A percentile compares a stretch with the other conserved stretches of the same genome.
phyloP scores from a whole-genome alignment of 208 protist genomes.

The Leishmania martiniquensis region DNA sequence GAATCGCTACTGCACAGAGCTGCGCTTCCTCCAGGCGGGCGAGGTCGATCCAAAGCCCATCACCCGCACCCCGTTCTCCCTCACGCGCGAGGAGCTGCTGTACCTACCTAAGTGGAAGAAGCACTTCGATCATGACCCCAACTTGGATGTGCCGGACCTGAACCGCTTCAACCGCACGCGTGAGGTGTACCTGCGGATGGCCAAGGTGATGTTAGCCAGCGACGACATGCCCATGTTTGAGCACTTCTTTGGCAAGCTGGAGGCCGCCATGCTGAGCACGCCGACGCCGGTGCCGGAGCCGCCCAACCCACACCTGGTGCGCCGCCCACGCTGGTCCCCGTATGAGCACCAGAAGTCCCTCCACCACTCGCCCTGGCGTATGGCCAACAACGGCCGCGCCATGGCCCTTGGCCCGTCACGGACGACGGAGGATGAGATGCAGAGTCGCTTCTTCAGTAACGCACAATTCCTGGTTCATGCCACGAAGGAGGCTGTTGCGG shows the following conservation, averaged over 20 bases:
- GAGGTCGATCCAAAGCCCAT: constrained; percentile 92
- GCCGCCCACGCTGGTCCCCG: constrained; percentile 71
- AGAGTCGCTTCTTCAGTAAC: constrained; percentile 88
- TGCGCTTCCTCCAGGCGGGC: constrained; percentile 72
- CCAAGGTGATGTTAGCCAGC: constrained; percentile 71
- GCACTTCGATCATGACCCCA: constrained; percentile 93
- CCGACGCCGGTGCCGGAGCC: constrained; percentile 92
- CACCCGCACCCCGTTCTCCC: constrained; percentile 83
- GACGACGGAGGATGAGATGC: constrained; percentile 75
- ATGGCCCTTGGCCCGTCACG: constrained; percentile 66
- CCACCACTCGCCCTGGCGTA: constrained; percentile 82
- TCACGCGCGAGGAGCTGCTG: constrained; percentile 87
- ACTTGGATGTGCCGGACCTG: constrained; percentile 89
- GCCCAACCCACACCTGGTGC: constrained; percentile 86
- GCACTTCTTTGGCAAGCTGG: constrained; percentile 76
- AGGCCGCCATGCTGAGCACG: constrained; percentile 81
- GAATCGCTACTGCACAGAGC: constrained; percentile 92
- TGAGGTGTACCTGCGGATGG: constrained; percentile 88
- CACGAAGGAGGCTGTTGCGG: constrained; percentile 49
- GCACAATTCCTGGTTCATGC: constrained; percentile 84
- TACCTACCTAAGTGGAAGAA: constrained; percentile 95
- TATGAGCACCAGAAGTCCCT: constrained; percentile 78
- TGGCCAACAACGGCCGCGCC: constrained; percentile 67
- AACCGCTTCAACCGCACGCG: constrained; percentile 93
- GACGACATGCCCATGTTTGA: constrained; percentile 59